Percentiles rank a stretch among this genome's conserved stretches.
phyloP scores from a whole-genome alignment of 1,139 yeast species.

The Scheffersomyces lignicola region DNA sequence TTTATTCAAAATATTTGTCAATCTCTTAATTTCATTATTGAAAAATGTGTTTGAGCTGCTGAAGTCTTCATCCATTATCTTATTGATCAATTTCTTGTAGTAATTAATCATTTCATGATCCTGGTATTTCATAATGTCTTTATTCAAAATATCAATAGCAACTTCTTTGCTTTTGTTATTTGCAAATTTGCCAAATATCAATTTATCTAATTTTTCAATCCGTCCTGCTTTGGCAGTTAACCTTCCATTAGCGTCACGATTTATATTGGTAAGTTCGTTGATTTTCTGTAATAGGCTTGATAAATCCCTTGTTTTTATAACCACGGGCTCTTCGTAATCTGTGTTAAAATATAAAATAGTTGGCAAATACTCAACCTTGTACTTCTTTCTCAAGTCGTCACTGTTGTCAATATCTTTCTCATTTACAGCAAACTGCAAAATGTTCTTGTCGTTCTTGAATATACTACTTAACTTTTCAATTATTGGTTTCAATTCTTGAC shows the following conservation, averaged over 20 bases:
- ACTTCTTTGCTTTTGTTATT: not conserved
- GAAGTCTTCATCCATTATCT: conserved; percentile 36
- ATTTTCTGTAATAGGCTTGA: conserved; percentile 48
- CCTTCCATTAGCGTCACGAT: conserved; percentile 8
- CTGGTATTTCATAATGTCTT: not conserved
- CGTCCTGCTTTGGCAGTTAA: conserved; percentile 8
- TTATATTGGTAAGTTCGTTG: conserved; percentile 45
- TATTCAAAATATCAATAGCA: conserved; percentile 2
- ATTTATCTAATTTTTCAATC: conserved; percentile 15
- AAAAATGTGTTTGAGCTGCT: conserved; percentile 29
- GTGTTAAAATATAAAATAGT: conserved; percentile 50
- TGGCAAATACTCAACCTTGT: conserved; percentile 50
- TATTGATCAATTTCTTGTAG: conserved; percentile 53
- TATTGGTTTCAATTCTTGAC: conserved; percentile 26
- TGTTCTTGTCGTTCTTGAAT: conserved; percentile 25
- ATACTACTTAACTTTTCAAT: conserved; percentile 37
- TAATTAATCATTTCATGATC: conserved; percentile 28
- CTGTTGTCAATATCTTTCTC: conserved; percentile 47
- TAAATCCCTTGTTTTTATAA: conserved; percentile 43
- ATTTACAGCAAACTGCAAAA: conserved; percentile 47
- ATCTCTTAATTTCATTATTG: conserved; percentile 51
- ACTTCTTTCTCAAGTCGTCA: conserved; percentile 42
- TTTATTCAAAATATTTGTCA: conserved; percentile 44
- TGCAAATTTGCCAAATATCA: conserved; percentile 8
- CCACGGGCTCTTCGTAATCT: conserved; percentile 40